Conservation (phyloP, 257 asterid species). For the Paulownia fortunei region DNA sequence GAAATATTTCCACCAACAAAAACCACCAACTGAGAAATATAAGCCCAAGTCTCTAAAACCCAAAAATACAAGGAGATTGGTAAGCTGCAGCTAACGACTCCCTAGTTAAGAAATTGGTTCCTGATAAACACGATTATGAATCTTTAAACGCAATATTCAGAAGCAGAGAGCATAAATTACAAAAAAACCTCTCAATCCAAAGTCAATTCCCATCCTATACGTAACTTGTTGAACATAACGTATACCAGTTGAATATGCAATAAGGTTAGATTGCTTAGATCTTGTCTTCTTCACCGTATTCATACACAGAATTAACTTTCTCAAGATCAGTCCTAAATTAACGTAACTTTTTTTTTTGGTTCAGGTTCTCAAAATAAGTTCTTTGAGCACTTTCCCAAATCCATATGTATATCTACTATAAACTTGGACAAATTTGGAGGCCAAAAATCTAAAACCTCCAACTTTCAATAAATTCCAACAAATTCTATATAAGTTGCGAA, state of each 20-base stretch:
- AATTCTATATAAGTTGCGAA: not conserved
- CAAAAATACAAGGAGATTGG: not conserved
- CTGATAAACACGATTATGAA: not conserved
- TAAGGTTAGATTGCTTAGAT: not conserved
- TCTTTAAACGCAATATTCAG: not conserved
- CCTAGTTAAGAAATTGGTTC: constrained; percentile 12
- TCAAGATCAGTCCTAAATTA: not conserved
- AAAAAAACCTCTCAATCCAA: not conserved
- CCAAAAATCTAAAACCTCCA: not conserved
- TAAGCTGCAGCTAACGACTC: not conserved
- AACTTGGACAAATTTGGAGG: not conserved
- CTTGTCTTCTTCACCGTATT: not conserved
- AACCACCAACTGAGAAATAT: not conserved
- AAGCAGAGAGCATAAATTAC: not conserved
- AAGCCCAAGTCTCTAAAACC: not conserved
- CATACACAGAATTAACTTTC: not conserved
- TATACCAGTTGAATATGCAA: not conserved
- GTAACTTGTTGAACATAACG: constrained; percentile 8
- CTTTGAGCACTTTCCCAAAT: not conserved
- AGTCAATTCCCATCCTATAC: not conserved
- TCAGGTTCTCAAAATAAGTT: not conserved
- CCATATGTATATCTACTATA: not conserved
- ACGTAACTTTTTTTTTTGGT: not conserved
- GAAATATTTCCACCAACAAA: not conserved
- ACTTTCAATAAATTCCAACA: not conserved